Evolutionary conservation across 208 protist species (phyloP), one percentile per base, ranked within the genome.

Genomic region (Entamoeba invadens): DNA sequence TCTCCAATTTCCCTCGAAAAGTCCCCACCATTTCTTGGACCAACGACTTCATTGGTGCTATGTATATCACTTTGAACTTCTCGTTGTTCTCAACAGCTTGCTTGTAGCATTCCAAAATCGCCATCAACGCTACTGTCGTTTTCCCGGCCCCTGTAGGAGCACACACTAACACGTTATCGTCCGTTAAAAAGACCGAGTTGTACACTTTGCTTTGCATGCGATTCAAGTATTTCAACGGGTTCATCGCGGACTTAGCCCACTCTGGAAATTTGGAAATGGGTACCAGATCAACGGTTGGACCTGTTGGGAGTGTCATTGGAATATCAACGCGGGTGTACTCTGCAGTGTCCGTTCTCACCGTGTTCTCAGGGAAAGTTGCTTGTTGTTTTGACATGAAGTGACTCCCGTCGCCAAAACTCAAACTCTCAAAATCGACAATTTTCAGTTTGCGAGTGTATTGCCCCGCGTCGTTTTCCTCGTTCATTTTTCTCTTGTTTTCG

Each of bases 41-140:
- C 3, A 99, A 96, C 25, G 99, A 98, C 96, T 99, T 99, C 99
- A 99, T 99, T 6, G 99, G 99, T 0, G 99, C 99, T 42, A 99
- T 97, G 96, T 99, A 99, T 14, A 99, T 98, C 95, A 99, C 98
- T 96, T 99, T 99, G 91, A 99, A 93, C 96, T 94, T 46, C 38
- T 97, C 95, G 12, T 96, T 4, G 21, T 18, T 12, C n/a, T 46
- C 2, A 31, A 47, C 38, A 8, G 21, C 45, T 93, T 97, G 46
- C 18, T 97, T 95, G 35, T 99, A 95, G 92, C 98, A 97, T 38
- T 98, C 97, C 10, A 99, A 96, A 93, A 99, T 99, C 18, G 97
- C 95, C 93, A 99, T 97, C 96, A 99, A 97, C n/a, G 99, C 99
- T 38, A 99, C 98, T 96, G 99, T 99, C 46, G 99, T 99, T 96